phyloP scores from a whole-genome alignment of 2,329 filamentous ascomycete species.

The Sphaerulina musiva region DNA sequence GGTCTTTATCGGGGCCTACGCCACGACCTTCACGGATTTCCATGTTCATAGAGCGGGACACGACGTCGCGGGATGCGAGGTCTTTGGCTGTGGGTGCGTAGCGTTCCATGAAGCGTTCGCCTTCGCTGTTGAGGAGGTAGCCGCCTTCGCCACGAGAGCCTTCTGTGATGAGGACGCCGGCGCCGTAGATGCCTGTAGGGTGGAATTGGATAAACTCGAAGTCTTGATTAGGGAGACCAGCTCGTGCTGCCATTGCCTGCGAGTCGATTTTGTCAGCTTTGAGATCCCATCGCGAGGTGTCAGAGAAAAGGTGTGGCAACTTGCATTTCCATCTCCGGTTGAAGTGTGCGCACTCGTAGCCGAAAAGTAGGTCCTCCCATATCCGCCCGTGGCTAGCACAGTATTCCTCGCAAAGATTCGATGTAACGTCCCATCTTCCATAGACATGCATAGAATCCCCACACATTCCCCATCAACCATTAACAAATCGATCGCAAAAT shows the following conservation, averaged over 20 bases:
- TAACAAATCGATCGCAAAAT: constrained; percentile 45
- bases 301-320: constrained; percentile 1
- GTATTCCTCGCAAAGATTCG: constrained; percentile 46
- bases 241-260: constrained; percentile 45
- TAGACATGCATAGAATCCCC: constrained; percentile 42
- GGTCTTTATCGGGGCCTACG: constrained; percentile 42
- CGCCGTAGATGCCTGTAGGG: constrained; percentile 47
- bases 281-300: background rate
- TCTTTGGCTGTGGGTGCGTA: constrained; percentile 48
- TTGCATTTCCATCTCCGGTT: constrained; percentile 44
- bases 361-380: constrained; percentile 47
- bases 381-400: constrained; percentile 45
- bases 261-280: background rate
- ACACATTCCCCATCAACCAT: constrained; percentile 46
- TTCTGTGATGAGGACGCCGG: constrained; percentile 47
- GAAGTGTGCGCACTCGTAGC: constrained; percentile 46
- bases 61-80: constrained; percentile 45
- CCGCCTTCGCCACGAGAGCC: constrained; percentile 47
- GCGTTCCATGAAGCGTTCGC: constrained; percentile 48
- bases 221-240: constrained; percentile 45
- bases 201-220: constrained; percentile 50
- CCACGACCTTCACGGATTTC: constrained; percentile 45
- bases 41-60: constrained; percentile 45
- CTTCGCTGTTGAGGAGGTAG: constrained; percentile 45
- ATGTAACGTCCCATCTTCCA: constrained; percentile 47